These are phyloP conservation scores for Holtermannia corniformis DNA, from an alignment of 768 basidiomycete species.

Conservation along the genomic window DNA sequence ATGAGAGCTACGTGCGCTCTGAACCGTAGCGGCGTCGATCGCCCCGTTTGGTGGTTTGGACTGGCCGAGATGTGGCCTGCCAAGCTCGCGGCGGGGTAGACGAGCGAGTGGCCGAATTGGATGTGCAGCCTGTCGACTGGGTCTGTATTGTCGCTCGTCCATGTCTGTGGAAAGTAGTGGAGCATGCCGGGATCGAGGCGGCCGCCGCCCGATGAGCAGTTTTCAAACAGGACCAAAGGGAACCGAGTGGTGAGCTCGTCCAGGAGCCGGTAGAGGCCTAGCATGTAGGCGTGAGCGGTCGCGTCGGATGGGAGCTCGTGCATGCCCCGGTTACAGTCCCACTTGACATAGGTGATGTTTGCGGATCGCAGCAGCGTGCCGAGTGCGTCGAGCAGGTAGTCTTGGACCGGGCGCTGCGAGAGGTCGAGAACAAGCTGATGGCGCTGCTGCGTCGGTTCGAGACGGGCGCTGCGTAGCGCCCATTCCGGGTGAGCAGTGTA, in stretches of 20 bases:
- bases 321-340: conserved; percentile 27
- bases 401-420: conserved; percentile 14
- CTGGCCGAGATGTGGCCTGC: conserved; percentile 23
- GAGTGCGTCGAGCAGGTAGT: conserved; percentile 18
- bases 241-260: conserved; percentile 21
- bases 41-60: conserved; percentile 20
- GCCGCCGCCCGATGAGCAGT: conserved; percentile 26
- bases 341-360: conserved; percentile 24
- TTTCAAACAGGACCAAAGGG: conserved; percentile 26
- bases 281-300: conserved; percentile 15
- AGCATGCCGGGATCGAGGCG: conserved; percentile 24
- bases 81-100: conserved; percentile 20
- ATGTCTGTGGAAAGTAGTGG: conserved; percentile 20
- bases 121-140: conserved; percentile 16
- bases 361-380: conserved; percentile 6
- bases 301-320: conserved; percentile 17
- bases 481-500: conserved; percentile 25
- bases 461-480: conserved; percentile 11
- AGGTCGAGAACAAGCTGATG: conserved; percentile 26
- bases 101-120: conserved; percentile 22
- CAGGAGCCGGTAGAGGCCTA: conserved; percentile 25
- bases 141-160: conserved; percentile 29
- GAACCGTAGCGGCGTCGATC: conserved; percentile 19
- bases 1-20: conserved; percentile 29
- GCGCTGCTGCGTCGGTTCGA: conserved; percentile 11